Evolutionary conservation across 305 asterid genomes (phyloP).

Genomic region (Ilex paraguariensis): DNA sequence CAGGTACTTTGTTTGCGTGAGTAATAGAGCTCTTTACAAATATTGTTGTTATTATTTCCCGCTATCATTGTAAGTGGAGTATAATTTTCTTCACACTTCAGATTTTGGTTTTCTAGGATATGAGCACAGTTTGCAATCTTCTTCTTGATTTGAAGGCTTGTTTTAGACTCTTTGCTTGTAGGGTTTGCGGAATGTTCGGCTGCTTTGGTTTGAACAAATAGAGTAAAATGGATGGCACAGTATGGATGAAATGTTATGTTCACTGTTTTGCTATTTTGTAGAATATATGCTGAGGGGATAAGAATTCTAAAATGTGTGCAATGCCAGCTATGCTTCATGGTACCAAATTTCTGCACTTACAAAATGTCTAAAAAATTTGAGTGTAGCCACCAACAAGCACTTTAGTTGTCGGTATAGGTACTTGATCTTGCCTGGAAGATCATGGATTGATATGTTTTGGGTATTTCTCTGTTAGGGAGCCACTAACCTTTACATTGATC

Average conservation of each 20-base stretch:
- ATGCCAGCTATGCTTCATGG: too few relatives aligned
- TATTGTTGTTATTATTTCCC: constrained; percentile 2
- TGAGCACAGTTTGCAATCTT: not conserved
- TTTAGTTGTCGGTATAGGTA: too few relatives aligned
- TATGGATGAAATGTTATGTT: not conserved
- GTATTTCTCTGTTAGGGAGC: too few relatives aligned
- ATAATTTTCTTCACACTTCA: not conserved
- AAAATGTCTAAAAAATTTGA: too few relatives aligned
- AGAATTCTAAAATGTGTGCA: too few relatives aligned
- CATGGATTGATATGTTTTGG: too few relatives aligned
- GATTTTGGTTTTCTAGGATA: not conserved
- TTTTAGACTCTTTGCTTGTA: not conserved
- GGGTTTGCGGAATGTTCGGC: not conserved
- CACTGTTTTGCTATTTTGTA: not conserved
- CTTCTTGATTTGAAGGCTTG: not conserved
- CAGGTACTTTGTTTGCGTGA: constrained; percentile 18
- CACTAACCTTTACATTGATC: too few relatives aligned
- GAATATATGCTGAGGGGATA: not conserved
- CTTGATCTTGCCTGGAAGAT: too few relatives aligned
- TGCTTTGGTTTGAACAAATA: too few relatives aligned
- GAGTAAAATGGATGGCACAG: not conserved
- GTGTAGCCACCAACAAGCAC: too few relatives aligned
- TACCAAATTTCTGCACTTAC: too few relatives aligned
- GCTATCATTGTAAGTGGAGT: not conserved
- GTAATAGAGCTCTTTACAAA: constrained; percentile 7